Base-by-base conservation (phyloP, 2,329 filamentous ascomycete genomes). In the Aspergillus chevalieri region DNA sequence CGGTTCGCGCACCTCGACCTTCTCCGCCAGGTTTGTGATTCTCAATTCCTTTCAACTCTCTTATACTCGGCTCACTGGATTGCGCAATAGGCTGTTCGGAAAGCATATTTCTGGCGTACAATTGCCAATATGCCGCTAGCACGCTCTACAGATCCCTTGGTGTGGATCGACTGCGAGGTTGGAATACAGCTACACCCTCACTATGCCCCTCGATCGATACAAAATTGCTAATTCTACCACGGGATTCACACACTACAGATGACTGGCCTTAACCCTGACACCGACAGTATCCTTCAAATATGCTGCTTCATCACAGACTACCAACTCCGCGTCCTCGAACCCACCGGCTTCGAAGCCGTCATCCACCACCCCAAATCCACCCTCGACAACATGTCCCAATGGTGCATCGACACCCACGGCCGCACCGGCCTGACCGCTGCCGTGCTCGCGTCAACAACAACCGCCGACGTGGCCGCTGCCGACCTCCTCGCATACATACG, bases 271-370 rank as follows among this genome's bases (percentile, higher is more conserved):
- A 78, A 95, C 68, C 78, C 84, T 1, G 81, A 87, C 51, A 82
- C 76, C 28, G 92, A 97, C 65, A 84, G 85, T 49, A 93, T 97
- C 63, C 83, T 97, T 64, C 90, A 95, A 62, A 86, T 97, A 50
- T 92, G 86, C 69, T 96, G 91, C 73, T 86, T 94, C 70, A 81
- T 98, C 65, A 98, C 93, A 6, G 87, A 91, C 58, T 80, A 83
- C 47, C 76, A 89, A 53, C 80, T 98, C 17, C 80, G 87, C 50
- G 68, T 94, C 30, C 71, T 95, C 22, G 89, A 95, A 52, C 74
- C 83, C 21, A 68, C 78, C 28, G 92, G 92, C 57, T 95, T 87
- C 77, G 88, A 94, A 63, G 81, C 80, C 24, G 77, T 92, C 43
- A 80, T 98, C 50, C 85, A 92, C 66, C 87, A 88, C 60, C 76